phyloP scores from a whole-genome alignment of 2,329 filamentous ascomycete genomes.

The Talaromyces albobiverticillius region DNA sequence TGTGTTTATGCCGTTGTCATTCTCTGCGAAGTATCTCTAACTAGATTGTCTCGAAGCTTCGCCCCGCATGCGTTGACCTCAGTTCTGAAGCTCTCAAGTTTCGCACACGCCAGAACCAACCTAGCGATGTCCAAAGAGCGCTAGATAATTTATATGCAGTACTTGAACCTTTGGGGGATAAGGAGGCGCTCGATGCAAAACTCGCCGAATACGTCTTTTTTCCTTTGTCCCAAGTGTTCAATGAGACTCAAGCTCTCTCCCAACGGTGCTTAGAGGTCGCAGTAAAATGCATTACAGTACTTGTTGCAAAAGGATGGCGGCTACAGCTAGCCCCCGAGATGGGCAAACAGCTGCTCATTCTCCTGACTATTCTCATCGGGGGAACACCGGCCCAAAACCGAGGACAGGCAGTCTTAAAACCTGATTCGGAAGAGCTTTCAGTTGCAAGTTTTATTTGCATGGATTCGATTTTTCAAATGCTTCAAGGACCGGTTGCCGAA shows the following conservation, averaged over 20 bases:
- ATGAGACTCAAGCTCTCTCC: conserved; percentile 69
- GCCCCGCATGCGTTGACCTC: conserved; percentile 57
- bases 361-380: conserved; percentile 78
- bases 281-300: conserved; percentile 68
- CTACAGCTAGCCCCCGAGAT: conserved; percentile 67
- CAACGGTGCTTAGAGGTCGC: conserved; percentile 68
- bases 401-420: conserved; percentile 24
- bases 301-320: conserved; percentile 79
- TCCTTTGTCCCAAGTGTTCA: conserved; percentile 81
- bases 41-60: conserved; percentile 46
- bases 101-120: conserved; percentile 43
- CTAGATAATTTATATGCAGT: conserved; percentile 44
- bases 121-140: conserved; percentile 47
- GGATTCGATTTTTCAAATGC: conserved; percentile 60
- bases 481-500: conserved; percentile 49
- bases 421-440: conserved; percentile 68
- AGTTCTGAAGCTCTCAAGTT: conserved; percentile 54
- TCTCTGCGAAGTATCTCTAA: background rate
- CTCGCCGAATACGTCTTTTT: conserved; percentile 95
- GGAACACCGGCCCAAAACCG: conserved; percentile 59
- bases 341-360: conserved; percentile 76
- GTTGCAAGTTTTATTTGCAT: conserved; percentile 70
- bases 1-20: conserved; percentile 18
- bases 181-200: conserved; percentile 65
- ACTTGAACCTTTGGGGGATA: conserved; percentile 38